Percentiles rank a stretch among this genome's conserved stretches.
These are phyloP conservation scores for Neurospora tetrasperma DNA, from an alignment of 495 filamentous ascomycete species.

Conservation along the genomic window DNA sequence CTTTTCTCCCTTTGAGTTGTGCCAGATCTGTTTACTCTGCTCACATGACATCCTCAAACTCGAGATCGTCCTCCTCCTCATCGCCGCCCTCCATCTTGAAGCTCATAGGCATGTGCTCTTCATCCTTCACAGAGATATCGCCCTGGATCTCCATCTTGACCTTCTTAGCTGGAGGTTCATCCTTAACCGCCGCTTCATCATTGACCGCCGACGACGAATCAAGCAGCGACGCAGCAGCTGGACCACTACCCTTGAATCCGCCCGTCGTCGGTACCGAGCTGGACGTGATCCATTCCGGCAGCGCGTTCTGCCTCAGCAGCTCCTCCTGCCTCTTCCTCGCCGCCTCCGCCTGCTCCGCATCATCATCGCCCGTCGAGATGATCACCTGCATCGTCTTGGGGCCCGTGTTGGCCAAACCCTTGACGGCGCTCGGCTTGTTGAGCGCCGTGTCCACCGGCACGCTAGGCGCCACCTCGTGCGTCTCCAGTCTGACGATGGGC, in stretches of 20 bases:
- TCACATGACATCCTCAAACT: constrained; percentile 53
- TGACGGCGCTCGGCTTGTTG: constrained; percentile 55
- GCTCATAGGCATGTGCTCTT: constrained; percentile 34
- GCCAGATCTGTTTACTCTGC: background rate
- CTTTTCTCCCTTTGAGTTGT: background rate
- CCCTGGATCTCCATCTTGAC: constrained; percentile 40
- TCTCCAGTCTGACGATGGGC: constrained; percentile 50
- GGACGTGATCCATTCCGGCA: constrained; percentile 84
- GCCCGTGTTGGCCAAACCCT: constrained; percentile 55
- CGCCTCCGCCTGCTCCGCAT: constrained; percentile 56
- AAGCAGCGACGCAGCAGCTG: constrained; percentile 17
- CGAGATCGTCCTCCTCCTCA: constrained; percentile 48
- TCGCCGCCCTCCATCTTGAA: constrained; percentile 41
- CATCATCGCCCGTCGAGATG: constrained; percentile 64
- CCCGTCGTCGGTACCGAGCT: constrained; percentile 55
- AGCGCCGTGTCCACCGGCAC: constrained; percentile 34
- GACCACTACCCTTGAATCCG: constrained; percentile 2
- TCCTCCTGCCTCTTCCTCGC: constrained; percentile 63
- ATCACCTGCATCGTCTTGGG: constrained; percentile 66
- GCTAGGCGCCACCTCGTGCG: constrained; percentile 48
- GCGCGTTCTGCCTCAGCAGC: constrained; percentile 68
- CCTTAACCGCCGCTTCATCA: constrained; percentile 20
- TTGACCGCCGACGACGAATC: background rate
- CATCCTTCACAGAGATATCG: constrained; percentile 33
- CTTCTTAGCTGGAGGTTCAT: constrained; percentile 40